Evolutionary conservation across 2,329 filamentous ascomycete species (phyloP).

Genomic region (Myriangium duriaei): DNA sequence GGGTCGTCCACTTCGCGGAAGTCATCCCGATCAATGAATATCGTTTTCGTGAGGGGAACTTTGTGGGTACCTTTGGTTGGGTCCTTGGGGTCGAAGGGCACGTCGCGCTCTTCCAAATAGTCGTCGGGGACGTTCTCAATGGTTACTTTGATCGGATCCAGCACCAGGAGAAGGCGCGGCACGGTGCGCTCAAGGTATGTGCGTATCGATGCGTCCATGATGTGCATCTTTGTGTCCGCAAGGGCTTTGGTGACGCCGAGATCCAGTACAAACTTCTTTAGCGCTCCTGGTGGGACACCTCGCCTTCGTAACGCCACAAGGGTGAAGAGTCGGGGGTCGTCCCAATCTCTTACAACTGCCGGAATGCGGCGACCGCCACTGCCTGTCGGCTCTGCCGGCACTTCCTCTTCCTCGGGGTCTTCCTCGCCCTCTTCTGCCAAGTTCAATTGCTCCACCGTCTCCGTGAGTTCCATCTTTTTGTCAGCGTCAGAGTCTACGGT

Average conservation of each 20-base stretch:
- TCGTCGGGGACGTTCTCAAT: slow-evolving; percentile 68
- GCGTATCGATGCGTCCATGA: slow-evolving; percentile 77
- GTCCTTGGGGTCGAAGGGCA: slow-evolving; percentile 76
- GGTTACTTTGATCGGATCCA: slow-evolving; percentile 71
- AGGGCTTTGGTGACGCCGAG: slow-evolving; percentile 77
- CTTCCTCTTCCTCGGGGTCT: slow-evolving; percentile 17
- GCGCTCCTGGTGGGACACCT: slow-evolving; percentile 76
- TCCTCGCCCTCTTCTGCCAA: slow-evolving; percentile 28
- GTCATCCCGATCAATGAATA: slow-evolving; percentile 75
- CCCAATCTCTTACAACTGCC: slow-evolving; percentile 66
- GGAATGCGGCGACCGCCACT: slow-evolving; percentile 23
- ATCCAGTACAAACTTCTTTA: slow-evolving; percentile 82
- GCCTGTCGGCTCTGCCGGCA: slow-evolving; percentile 14
- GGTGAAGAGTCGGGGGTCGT: slow-evolving; percentile 83
- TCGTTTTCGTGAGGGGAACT: slow-evolving; percentile 57
- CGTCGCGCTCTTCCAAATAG: slow-evolving; percentile 49
- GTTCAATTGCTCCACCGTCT: slow-evolving; percentile 27
- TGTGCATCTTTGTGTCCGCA: slow-evolving; percentile 64
- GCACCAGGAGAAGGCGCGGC: slow-evolving; percentile 75
- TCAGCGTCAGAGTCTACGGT: slow-evolving; percentile 20
- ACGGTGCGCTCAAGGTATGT: slow-evolving; percentile 80
- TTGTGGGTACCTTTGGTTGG: slow-evolving; percentile 50
- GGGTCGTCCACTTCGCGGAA: slow-evolving; percentile 61
- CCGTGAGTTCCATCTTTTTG: slow-evolving; percentile 18
- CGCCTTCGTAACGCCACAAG: slow-evolving; percentile 71